Evolutionary conservation across 805 yeast genomes (phyloP).

Genomic region (Myxozyma kluyveri): DNA sequence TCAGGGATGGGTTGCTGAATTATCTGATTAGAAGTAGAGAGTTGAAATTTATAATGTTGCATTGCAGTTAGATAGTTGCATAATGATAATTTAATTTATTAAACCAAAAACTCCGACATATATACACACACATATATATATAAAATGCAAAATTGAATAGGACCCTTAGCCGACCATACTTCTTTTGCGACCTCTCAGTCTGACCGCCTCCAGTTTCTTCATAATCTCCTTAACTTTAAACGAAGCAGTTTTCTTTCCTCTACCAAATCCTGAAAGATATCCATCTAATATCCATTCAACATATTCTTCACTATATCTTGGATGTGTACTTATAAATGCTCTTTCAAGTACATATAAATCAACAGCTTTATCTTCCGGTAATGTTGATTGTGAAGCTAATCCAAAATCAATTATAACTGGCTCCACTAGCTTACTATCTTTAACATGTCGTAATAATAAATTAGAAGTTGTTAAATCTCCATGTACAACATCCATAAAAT

Average conservation of each 20-base stretch:
- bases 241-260: conserved; percentile 21
- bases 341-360: conserved; percentile 91
- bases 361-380: conserved; percentile 94
- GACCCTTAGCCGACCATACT: conserved; percentile 76
- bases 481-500: conserved; percentile 75
- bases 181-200: conserved; percentile 91
- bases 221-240: conserved; percentile 46
- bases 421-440: background rate
- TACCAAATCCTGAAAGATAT: conserved; percentile 40
- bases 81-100: background rate
- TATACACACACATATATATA: background rate
- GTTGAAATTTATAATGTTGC: background rate
- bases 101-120: background rate
- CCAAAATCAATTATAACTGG: conserved; percentile 90
- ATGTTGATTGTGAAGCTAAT: conserved; percentile 66
- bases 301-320: conserved; percentile 62
- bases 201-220: conserved; percentile 72
- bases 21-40: background rate
- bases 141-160: background rate
- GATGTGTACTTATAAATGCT: conserved; percentile 88
- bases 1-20: conserved; percentile 24
- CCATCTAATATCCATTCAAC: conserved; percentile 73
- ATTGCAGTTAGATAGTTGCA: background rate
- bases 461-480: conserved; percentile 95
- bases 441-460: conserved; percentile 50